These are phyloP conservation scores for Boletales sp. DNA, from an alignment of 768 basidiomycete species.

Conservation along the genomic window DNA sequence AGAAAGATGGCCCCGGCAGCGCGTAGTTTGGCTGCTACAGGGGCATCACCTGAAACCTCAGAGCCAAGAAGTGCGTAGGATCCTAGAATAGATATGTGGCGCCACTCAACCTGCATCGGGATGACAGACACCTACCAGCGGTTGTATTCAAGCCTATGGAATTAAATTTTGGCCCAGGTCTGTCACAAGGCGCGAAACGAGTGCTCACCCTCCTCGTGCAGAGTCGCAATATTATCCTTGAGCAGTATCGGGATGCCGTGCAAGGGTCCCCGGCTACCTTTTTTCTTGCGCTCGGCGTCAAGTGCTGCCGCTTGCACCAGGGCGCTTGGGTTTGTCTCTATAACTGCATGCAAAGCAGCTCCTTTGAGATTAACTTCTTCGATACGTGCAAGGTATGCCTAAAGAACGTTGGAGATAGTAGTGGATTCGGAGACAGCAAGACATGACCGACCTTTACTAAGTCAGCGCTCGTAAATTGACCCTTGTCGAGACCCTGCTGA, in stretches of 20 bases:
- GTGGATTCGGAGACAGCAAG: neutral
- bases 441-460: constrained; percentile 48
- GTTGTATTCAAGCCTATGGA: constrained; percentile 37
- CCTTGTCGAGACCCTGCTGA: constrained; percentile 47
- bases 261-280: constrained; percentile 42
- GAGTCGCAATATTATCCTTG: constrained; percentile 44
- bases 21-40: constrained; percentile 27
- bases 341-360: constrained; percentile 52
- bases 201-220: constrained; percentile 27
- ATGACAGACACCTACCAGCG: constrained; percentile 23
- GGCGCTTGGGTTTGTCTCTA: constrained; percentile 58
- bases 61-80: constrained; percentile 37
- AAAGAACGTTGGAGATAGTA: neutral
- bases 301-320: constrained; percentile 48
- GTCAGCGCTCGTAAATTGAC: constrained; percentile 58
- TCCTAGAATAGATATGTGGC: constrained; percentile 17
- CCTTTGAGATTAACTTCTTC: constrained; percentile 64
- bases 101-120: neutral
- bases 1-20: constrained; percentile 36
- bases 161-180: neutral
- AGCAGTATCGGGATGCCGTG: constrained; percentile 61
- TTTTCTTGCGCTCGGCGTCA: constrained; percentile 43
- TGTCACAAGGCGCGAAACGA: neutral
- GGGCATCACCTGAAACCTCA: constrained; percentile 34
- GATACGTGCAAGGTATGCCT: constrained; percentile 66